A percentile compares a stretch with the other conserved stretches of the same genome.
phyloP scores from a whole-genome alignment of 1,139 yeast genomes.

The Protomyces arabidopsidicola region DNA sequence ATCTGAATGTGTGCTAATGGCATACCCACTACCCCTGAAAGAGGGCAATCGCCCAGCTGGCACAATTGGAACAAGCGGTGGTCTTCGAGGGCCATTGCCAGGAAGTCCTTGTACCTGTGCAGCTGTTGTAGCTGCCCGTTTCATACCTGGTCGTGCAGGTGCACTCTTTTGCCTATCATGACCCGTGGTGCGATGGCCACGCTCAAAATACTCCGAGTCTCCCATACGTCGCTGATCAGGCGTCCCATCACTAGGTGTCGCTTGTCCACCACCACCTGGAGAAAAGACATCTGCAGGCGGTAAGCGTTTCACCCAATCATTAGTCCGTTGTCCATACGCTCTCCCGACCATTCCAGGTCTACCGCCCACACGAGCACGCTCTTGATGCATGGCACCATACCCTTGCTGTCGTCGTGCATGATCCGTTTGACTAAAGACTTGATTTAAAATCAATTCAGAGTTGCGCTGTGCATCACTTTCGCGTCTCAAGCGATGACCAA shows the following conservation, averaged over 20 bases:
- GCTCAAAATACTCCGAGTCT: background rate
- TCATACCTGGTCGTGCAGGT: background rate
- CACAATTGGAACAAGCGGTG: background rate
- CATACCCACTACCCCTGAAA: background rate
- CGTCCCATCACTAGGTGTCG: slow-evolving; percentile 20
- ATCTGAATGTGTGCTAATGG: slow-evolving; percentile 10
- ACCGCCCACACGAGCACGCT: background rate
- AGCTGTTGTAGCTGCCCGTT: background rate
- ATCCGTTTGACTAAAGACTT: slow-evolving; percentile 12
- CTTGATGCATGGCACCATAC: slow-evolving; percentile 6
- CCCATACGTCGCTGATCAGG: slow-evolving; percentile 16
- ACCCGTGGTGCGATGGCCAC: background rate
- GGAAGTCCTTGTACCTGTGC: background rate
- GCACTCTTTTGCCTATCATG: background rate
- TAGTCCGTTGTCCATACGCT: slow-evolving; percentile 14
- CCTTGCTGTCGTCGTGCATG: slow-evolving; percentile 6
- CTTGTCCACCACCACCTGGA: slow-evolving; percentile 3
- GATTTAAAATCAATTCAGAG: slow-evolving; percentile 4
- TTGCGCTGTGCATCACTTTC: slow-evolving; percentile 20
- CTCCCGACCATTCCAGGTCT: background rate
- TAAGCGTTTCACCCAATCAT: slow-evolving; percentile 17
- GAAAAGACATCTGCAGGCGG: slow-evolving; percentile 19
- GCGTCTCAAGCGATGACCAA: slow-evolving; percentile 16
- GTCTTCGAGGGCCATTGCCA: background rate
- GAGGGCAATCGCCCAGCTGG: background rate